phyloP scores from a whole-genome alignment of 1,139 yeast species.

The Meyerozyma carpophila region DNA sequence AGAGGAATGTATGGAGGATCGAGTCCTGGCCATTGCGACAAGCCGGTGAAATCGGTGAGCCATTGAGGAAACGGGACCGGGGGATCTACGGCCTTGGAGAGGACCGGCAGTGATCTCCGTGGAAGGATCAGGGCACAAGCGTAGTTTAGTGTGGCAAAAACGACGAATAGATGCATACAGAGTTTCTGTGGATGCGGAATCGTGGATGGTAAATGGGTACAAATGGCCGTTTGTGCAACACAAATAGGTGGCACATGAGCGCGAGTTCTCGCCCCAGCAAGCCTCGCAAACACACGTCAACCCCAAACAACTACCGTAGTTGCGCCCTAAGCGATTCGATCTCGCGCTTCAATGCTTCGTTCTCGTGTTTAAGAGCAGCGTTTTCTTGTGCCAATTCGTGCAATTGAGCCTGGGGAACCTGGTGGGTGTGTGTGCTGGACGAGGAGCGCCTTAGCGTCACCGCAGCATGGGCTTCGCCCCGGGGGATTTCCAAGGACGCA shows the following conservation, averaged over 20 bases:
- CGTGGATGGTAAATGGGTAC: not conserved
- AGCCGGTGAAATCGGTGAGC: conserved; percentile 70
- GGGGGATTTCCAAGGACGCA: not conserved
- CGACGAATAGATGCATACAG: not conserved
- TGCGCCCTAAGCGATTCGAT: conserved; percentile 2
- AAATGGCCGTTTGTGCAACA: too few relatives aligned
- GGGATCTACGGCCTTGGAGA: conserved; percentile 1
- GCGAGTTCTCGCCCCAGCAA: too few relatives aligned
- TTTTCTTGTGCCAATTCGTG: not conserved
- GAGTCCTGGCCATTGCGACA: conserved; percentile 74
- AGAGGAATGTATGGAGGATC: conserved; percentile 85
- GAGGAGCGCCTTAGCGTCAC: not conserved
- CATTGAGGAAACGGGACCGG: conserved; percentile 65
- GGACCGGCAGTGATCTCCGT: not conserved
- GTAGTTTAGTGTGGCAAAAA: not conserved
- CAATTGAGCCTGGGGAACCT: not conserved
- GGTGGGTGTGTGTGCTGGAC: not conserved
- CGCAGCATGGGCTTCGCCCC: not conserved
- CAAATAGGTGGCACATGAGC: too few relatives aligned
- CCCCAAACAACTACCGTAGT: not conserved
- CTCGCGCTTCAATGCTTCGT: conserved; percentile 10
- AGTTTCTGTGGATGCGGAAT: not conserved
- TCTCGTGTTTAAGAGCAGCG: conserved; percentile 7
- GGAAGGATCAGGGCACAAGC: not conserved
- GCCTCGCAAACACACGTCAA: too few relatives aligned